Percentiles rank a stretch among this genome's conserved stretches.
These are phyloP conservation scores for Toxicodendron radicans DNA, from an alignment of 345 rosid genomes.

Conservation along the genomic window DNA sequence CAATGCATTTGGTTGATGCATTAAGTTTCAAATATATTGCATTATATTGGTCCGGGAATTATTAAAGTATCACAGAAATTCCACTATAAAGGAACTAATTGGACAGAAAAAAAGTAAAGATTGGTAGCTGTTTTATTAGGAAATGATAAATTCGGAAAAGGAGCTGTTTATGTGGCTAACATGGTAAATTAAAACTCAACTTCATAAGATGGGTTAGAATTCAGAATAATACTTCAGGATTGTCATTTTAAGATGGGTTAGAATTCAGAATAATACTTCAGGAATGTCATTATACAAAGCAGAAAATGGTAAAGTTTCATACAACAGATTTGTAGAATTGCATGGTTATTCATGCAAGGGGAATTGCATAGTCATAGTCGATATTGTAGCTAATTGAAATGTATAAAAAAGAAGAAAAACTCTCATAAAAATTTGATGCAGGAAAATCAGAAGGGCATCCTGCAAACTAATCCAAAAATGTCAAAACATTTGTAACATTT, in stretches of 20 bases:
- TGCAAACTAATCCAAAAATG: slow-evolving; percentile 6
- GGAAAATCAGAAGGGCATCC: neutral
- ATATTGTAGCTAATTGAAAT: neutral
- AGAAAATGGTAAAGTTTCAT: neutral
- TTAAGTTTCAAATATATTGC: neutral
- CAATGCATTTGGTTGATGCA: neutral
- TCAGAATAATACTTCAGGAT: neutral
- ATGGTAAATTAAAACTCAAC: neutral
- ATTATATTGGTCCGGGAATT: neutral
- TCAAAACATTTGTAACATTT: neutral
- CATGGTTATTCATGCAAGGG: no score
- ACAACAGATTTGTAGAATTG: neutral
- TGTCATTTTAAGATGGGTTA: no score
- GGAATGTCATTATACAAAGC: neutral
- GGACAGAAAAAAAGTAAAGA: neutral
- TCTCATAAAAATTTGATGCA: neutral
- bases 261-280: no score
- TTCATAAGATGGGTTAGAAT: neutral
- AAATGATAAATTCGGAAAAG: neutral
- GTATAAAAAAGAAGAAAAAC: neutral
- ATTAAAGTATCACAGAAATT: slow-evolving; percentile 3
- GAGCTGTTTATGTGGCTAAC: neutral
- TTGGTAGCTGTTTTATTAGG: neutral
- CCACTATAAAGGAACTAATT: neutral
- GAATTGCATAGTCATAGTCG: neutral